Evolutionary conservation across 306 rosid species (phyloP).

Genomic region (Cucurbita moschata): DNA sequence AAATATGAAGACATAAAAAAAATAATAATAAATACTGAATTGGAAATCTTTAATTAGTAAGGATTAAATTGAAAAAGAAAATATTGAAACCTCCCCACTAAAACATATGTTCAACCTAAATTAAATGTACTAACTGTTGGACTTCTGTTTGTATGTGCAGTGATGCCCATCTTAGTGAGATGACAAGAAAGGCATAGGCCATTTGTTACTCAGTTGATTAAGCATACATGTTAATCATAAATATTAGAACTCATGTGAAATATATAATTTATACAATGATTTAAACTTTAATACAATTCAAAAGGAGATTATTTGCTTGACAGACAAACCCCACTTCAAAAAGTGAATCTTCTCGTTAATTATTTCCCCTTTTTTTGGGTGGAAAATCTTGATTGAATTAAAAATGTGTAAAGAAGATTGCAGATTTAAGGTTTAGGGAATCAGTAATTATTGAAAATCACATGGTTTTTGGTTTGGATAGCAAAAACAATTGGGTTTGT

Average conservation of each 20-base stretch:
- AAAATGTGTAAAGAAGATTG: not conserved
- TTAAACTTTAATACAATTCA: not conserved
- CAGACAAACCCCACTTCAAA: slow-evolving; percentile 5
- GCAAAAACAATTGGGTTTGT: not conserved
- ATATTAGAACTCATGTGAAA: not conserved
- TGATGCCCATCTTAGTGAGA: not conserved
- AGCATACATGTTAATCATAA: not conserved
- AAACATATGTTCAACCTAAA: too few relatives aligned
- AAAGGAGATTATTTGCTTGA: not conserved
- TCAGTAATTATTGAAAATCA: not conserved
- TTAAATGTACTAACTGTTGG: too few relatives aligned
- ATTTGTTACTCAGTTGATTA: not conserved
- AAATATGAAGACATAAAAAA: too few relatives aligned
- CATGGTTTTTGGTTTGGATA: not conserved
- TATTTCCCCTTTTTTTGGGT: slow-evolving; percentile 3
- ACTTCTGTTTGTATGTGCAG: not conserved
- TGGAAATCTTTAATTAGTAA: too few relatives aligned
- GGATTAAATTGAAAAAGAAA: too few relatives aligned
- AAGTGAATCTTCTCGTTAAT: not conserved
- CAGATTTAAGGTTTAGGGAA: not conserved
- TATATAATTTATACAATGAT: slow-evolving; percentile 3
- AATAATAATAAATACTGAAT: too few relatives aligned
- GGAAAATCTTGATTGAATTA: not conserved
- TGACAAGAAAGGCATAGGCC: not conserved
- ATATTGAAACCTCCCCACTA: too few relatives aligned